Evolutionary conservation across 352 stramenopile genomes (phyloP), one percentile per base, ranked within the genome.

Genomic region (Pythium monospermum): DNA sequence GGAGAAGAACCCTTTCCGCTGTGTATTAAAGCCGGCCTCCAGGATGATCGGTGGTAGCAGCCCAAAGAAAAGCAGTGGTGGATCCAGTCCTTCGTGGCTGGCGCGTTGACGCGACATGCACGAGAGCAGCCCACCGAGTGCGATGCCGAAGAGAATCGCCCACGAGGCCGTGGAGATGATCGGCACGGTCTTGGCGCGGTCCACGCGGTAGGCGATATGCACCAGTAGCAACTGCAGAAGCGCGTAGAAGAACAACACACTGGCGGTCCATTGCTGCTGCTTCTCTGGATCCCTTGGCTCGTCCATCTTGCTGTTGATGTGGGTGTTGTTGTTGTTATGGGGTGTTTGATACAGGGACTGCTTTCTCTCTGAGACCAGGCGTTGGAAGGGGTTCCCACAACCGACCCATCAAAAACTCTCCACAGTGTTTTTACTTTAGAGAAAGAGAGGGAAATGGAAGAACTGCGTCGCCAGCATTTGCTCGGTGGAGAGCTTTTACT

Each of bases 41-140:
- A 83, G 56, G 51, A 85, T 85, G 66, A 85, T 85, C 13, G 74
- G 74, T 19, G 74, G 74, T 28, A 85, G 51, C 31, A 85, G 33
- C 1, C 71, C 74, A 37, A 80, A 79, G 59, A 85, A 85, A 3
- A 85, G 59, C 16, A 77, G 60, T 46, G 49, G 19, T 13, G 54
- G 53, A 18, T 60, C 30, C 6, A 60, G 36, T 2, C 53, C 53
- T 12, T 36, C 53, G 38, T 39, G 53, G 37, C 45, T 36, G 19
- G 49, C 43, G 22, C 53, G 53, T 30, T 27, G 41, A 23, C 48
- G 36, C 27, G 53, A 60, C 44, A 60, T 46, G 21, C 38, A 31
- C 21, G 43, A 49, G 1, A 60, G 43, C 28, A 56, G 11, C 3
- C 36, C 53, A 12, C 55, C 44, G 31, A 52, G 44, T 18, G 38